Evolutionary conservation across 2,329 filamentous ascomycete species (phyloP), one percentile per base, ranked within the genome.

Genomic region (Colletotrichum somersetense): DNA sequence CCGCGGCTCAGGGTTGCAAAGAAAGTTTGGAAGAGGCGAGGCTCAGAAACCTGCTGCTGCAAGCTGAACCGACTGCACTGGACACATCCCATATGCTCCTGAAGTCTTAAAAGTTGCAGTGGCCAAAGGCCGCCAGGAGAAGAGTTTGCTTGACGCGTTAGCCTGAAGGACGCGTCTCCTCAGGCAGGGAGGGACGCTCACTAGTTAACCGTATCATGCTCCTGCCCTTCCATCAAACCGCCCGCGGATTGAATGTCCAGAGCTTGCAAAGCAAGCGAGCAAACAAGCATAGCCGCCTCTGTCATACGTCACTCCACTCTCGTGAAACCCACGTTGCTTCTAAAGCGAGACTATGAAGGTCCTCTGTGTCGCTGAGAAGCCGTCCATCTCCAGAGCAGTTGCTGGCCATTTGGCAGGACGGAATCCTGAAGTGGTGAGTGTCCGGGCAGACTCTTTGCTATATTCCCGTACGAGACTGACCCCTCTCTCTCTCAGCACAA

Each of bases 371-470:
- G 87, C 87, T 53, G 87, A 89, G 76, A 89, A 99, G 87, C 95
- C 95, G 46, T 97, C 96, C 53, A 98, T 99, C 74, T 94, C 96
- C 70, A 98, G 96, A 83, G 95, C 96, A 48, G 96, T 99, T 62
- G 94, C 96, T 50, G 89, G 91, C 70, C 96, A 98, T 85, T 88
- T 99, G 38, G 93, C 93, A 42, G 96, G 96, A 62, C 93, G 94
- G 59, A 84, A 85, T 23, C 86, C 91, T 71, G 88, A 89, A 80
- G 91, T 89, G 66, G 94, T 97, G 82, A 81, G 91, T 84, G 64
- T 50, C 18, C 18, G 18, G 44, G 8, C 16, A 66, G 7, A n/a
- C 35, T 23, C 8, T 10, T 46, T 44, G 4, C n/a, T 38, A 3
- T n/a, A 76, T 38, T 3, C n/a, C 38, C 73, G 38, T 30, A 5